Evolutionary conservation across 2,329 filamentous ascomycete species (phyloP), one percentile per base, ranked within the genome.

Genomic region (Fusarium sp.): DNA sequence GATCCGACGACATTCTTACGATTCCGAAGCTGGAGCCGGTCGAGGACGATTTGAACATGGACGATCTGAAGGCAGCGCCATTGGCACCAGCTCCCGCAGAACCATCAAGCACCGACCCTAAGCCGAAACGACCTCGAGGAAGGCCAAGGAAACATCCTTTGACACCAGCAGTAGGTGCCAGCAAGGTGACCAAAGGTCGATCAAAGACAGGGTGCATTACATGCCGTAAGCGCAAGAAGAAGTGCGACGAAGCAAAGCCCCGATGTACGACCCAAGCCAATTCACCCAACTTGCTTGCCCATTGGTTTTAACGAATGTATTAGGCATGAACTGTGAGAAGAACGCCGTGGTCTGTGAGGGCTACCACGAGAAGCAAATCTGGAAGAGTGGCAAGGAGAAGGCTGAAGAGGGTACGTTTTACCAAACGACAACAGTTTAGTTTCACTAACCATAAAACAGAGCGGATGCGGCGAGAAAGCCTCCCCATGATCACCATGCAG

Each of bases 281-380:
- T 24, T 8, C 65, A 37, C 31, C 18, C 37, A 20, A 31, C 27
- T 69, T 22, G 13, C 27, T 69, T 22, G 13, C 52, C 24, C 18
- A 29, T 22, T 31, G 24, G 62, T 66, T 70, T 60, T 76, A 70
- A 77, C 58, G 71, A 31, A 29, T 77, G 31, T 81, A 73, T 66
- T 67, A 95, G 93, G 94, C 77, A 88, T 94, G 82, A 97, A 97
- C 78, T 98, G 95, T 80, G 93, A 97, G 84, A 98, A 97, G 87
- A 98, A 97, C 81, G 94, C 95, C 10, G 94, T 97, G 14, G 91
- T 95, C 14, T 98, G 95, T 80, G 95, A 97, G 83, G 95, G 95
- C 14, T 98, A 97, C 80, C 94, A 94, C 60, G 93, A 94, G 71
- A 95, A 95, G 81, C 93, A 94, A 68, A 89, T 95, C 62, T 98